Base-by-base conservation (phyloP, 1,284 basidiomycete genomes). In the Porodaedalea pini region DNA sequence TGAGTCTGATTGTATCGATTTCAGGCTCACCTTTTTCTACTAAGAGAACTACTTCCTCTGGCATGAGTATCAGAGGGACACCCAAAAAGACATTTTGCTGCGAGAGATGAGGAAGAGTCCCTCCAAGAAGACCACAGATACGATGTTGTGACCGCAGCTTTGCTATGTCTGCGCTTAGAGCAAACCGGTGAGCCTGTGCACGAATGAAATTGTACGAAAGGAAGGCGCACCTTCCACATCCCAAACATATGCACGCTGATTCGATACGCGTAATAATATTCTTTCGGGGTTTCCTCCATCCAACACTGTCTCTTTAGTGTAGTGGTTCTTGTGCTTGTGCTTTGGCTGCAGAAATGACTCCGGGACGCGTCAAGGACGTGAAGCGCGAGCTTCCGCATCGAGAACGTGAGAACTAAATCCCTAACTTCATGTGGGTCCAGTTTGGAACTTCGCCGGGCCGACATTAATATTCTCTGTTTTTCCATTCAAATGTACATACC, bases 31-130 rank as follows among this genome's bases (percentile, higher is more conserved):
- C 83, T 63, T 89, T 86, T 59, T 89, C 80, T 2, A 98, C 81
- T 2, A 99, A 81, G 25, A 94, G 78, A 2, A 91, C 90, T 2
- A 90, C 92, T 70, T 99, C 97, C 69, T 99, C 97, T 0, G 92
- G 90, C 71, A 94, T 82, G 1, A 99, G 76, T 17, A 93, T 77
- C 2, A 98, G 75, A 1, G 97, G 97, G 15, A 94, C 73, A 11
- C 97, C 97, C 15, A 99, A 78, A 69, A 99, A 99, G 1, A 92
- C 84, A 72, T 99, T 99, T 73, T 99, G 97, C 68, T 98, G 96
- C 3, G 93, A 88, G 0, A 98, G 80, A 67, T 95, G 91, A 2
- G 97, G 95, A 19, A 99, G 79, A 0, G 97, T 98, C 0, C 97
- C 97, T 0, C 82, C 82, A 41, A 98, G 73, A 51, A 94, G 77